Evolutionary conservation across 306 rosid species (phyloP).

Genomic region (Cucurbita ficifolia): DNA sequence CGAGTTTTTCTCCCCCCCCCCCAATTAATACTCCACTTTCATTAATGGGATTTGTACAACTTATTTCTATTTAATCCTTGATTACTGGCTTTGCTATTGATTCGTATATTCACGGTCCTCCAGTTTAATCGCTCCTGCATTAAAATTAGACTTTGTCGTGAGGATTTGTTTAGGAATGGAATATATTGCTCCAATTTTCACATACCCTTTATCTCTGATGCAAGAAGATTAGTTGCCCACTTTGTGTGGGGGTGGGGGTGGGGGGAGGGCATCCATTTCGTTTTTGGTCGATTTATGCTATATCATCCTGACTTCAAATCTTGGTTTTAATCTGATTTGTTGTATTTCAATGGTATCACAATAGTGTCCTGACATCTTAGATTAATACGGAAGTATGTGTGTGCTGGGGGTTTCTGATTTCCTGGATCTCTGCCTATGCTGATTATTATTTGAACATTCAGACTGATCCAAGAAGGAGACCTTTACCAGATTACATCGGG

Average conservation of each 20-base stretch:
- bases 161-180: background rate
- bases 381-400: background rate
- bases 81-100: background rate
- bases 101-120: background rate
- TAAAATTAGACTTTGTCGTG: background rate
- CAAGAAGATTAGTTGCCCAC: background rate
- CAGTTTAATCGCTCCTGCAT: background rate
- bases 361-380: background rate
- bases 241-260: background rate
- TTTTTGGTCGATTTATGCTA: background rate
- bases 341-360: background rate
- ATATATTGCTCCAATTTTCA: background rate
- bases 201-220: background rate
- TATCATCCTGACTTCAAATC: background rate
- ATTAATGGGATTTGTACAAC: background rate
- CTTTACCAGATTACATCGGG: conserved; percentile 46
- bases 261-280: background rate
- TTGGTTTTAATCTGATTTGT: background rate
- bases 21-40: background rate
- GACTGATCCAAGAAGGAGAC: conserved; percentile 53
- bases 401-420: background rate
- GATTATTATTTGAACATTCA: conserved; percentile 8
- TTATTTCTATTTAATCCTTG: background rate
- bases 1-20: background rate
- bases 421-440: background rate